A percentile compares a stretch with the other conserved stretches of the same genome.
Evolutionary conservation across 192 early-diverging fungal genomes (phyloP).

Genomic region (Thamnidium elegans): DNA sequence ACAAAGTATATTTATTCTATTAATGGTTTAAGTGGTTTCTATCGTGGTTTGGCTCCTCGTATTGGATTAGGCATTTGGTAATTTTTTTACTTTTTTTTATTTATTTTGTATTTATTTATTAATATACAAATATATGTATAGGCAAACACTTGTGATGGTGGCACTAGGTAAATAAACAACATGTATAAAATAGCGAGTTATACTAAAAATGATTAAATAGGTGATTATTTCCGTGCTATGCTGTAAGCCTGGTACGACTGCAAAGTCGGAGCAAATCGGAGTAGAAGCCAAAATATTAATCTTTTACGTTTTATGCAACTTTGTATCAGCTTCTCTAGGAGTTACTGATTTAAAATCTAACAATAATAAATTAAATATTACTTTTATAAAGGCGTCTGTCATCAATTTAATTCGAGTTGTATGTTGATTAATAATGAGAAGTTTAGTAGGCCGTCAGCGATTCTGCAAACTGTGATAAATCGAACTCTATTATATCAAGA

Average conservation of each 20-base stretch:
- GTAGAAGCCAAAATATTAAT: background rate
- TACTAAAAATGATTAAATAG: slow-evolving; percentile 8
- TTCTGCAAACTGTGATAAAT: no score
- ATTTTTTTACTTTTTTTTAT: no score
- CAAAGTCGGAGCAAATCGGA: background rate
- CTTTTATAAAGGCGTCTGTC: no score
- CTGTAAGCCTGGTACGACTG: background rate
- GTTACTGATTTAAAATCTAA: no score
- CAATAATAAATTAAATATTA: no score
- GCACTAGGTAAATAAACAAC: slow-evolving; percentile 42
- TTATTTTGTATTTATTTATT: no score
- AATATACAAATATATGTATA: background rate
- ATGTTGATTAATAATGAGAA: no score
- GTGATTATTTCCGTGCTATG: slow-evolving; percentile 22
- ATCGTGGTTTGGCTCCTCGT: slow-evolving; percentile 80
- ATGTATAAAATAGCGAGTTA: background rate
- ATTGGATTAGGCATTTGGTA: slow-evolving; percentile 76
- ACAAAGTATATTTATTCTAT: slow-evolving; percentile 90
- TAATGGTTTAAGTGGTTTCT: slow-evolving; percentile 90
- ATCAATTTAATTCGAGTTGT: no score
- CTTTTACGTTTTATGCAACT: no score
- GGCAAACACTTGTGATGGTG: slow-evolving; percentile 88
- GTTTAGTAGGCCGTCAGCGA: no score
- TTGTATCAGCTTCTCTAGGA: no score
- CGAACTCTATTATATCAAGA: no score